Base-by-base conservation (phyloP, 352 stramenopile species). In the Globisporangium iwayamae region DNA sequence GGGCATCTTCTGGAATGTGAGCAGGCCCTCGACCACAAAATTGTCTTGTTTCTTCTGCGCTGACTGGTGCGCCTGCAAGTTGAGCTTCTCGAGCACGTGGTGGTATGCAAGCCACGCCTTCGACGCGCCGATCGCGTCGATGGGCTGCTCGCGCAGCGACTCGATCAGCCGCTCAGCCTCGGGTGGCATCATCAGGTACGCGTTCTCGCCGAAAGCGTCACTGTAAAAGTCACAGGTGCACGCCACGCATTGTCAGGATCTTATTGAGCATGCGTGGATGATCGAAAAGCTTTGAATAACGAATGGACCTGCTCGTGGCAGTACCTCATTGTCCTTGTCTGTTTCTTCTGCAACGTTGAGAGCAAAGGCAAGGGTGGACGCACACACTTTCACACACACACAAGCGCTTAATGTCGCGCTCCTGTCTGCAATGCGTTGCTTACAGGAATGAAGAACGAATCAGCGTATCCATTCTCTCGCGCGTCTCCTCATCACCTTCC, bases 51-150 rank as follows among this genome's bases (percentile, higher is more conserved):
- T 92, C 53, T 70, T 76, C 73, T 96, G 90, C 0, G 91, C 91
- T 13, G 88, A 97, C 65, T 97, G 92, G 61, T 97, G 90, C 32
- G 91, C 88, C 67, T 98, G 93, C 10, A 98, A 56, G 60, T 98
- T 98, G 51, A 98, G 71, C 68, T 97, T 98, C 68, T 98, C 89
- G 56, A 98, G 76, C 10, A 63, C 63, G 52, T 93, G 71, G 68
- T 98, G 91, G 64, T 98, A 81, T 34, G 84, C 58, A 45, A 98
- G 83, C 91, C 94, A 98, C 50, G 76, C 62, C 2, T 67, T 69
- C 7, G 69, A 72, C 22, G 56, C 38, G 3, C 90, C 91, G 52
- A 98, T 83, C 4, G 69, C 62, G 7, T 90, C 76, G 2, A 92
- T 50, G 0, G 71, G 67, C 65, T 96, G 79, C 39, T 83, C 71